Evolutionary conservation across 176 grass and related monocot genomes (phyloP), one percentile per base, ranked within the genome.

Genomic region (Otatea glauca): DNA sequence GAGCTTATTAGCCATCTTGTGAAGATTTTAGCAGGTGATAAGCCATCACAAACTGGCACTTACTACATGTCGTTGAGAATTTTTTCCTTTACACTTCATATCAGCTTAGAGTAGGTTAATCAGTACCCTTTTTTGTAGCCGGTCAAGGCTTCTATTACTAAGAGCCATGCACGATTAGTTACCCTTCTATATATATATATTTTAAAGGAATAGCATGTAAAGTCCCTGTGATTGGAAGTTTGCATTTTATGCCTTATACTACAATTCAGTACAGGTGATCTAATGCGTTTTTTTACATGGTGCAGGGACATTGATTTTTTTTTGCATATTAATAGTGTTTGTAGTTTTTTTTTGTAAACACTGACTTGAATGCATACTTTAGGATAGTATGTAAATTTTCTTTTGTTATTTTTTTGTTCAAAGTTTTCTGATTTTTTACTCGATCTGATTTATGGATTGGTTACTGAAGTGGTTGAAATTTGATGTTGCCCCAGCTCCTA

Each of bases 401-500:
- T 74, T 58, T 50, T 37, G 13, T 14, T 65, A 47, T 39, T 61
- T 72, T 21, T 77, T 72, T 81, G 42, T 68, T 71, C 17, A 63
- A 70, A 10, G 18, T 72, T 79, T 61, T 25, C n/a, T 87, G 39
- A 27, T 17, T 50, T 68, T 88, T 81, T 76, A 76, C 58, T 67
- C 68, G 21, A 83, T 59, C 72, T 68, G 50, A 58, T 72, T 56
- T 75, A 44, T 70, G 8, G 65, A 50, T 27, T 76, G 35, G 17
- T 81, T 78, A 76, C 29, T 81, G 50, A 88, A 72, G 27, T 58
- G 38, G 61, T 88, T 83, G 60, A 86, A 64, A 80, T 76, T 53
- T 92, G 50, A 39, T 84, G 47, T 77, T 73, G 2, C 44, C 47
- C 69, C 81, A 99, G 97, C 68, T 99, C 85, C 84, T 99, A 72